These are phyloP conservation scores for Scedosporium aurantiacum DNA, from an alignment of 2,329 filamentous ascomycete genomes.

Conservation along the genomic window DNA sequence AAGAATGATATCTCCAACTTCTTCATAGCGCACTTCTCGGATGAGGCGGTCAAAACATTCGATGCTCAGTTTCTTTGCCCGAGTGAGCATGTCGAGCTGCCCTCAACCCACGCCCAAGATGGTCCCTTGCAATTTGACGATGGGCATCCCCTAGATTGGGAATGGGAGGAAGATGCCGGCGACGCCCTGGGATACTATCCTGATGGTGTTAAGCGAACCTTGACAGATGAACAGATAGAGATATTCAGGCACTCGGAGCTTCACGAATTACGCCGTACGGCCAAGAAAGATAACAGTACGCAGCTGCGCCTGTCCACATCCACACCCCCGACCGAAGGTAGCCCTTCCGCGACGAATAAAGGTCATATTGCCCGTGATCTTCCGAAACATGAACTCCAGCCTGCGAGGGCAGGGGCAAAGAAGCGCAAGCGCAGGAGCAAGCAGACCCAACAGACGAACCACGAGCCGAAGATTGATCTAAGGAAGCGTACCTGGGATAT, in stretches of 20 bases:
- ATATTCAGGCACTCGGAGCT: conserved; percentile 88
- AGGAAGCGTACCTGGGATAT: conserved; percentile 58
- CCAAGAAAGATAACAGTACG: not conserved
- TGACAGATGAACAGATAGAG: conserved; percentile 82
- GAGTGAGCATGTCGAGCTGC: conserved; percentile 10
- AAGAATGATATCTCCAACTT: conserved; percentile 52
- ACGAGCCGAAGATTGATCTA: conserved; percentile 46
- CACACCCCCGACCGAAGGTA: not conserved
- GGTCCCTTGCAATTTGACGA: not conserved
- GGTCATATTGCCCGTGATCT: conserved; percentile 10
- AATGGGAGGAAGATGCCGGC: conserved; percentile 35
- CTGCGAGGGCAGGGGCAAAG: conserved; percentile 19
- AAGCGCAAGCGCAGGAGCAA: conserved; percentile 20
- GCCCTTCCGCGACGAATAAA: not conserved
- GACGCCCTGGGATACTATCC: conserved; percentile 72
- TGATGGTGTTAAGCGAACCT: conserved; percentile 76
- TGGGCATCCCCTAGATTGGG: not conserved
- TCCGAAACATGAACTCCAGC: conserved; percentile 26
- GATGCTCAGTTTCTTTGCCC: conserved; percentile 31
- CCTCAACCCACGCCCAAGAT: not conserved
- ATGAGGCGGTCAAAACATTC: conserved; percentile 29
- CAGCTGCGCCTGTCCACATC: not conserved
- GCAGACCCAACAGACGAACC: not conserved
- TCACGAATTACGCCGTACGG: conserved; percentile 49
- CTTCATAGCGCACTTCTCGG: conserved; percentile 48